phyloP scores from a whole-genome alignment of 2,329 filamentous ascomycete genomes.

The Pseudogymnoascus sp. region DNA sequence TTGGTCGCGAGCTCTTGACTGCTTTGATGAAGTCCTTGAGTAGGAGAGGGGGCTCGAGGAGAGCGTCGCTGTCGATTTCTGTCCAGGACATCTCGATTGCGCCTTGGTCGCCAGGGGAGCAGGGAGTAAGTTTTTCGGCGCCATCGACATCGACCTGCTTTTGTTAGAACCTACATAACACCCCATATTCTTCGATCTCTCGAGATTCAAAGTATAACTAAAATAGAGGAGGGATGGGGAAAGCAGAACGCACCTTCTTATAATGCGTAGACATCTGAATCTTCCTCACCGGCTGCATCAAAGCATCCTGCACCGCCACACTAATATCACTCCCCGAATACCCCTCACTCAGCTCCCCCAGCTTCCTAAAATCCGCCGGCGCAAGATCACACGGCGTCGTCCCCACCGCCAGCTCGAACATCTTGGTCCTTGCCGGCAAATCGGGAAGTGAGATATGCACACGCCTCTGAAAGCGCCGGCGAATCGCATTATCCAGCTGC shows the following conservation, averaged over 20 bases:
- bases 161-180: constrained; percentile 1
- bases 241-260: constrained; percentile 60
- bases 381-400: constrained; percentile 81
- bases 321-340: constrained; percentile 95
- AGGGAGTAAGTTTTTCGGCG: constrained; percentile 69
- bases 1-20: constrained; percentile 79
- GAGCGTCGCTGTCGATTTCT: constrained; percentile 71
- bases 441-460: constrained; percentile 95
- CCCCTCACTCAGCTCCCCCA: constrained; percentile 79
- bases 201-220: neutral
- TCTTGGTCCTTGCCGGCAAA: constrained; percentile 72
- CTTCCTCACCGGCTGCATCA: constrained; percentile 96
- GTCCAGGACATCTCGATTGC: constrained; percentile 94
- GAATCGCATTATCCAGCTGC: constrained; percentile 94
- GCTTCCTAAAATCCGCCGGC: constrained; percentile 66
- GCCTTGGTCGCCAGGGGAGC: constrained; percentile 80
- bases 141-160: constrained; percentile 62
- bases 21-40: constrained; percentile 93
- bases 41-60: constrained; percentile 78
- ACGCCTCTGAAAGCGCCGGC: constrained; percentile 88
- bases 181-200: neutral
- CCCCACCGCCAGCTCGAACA: constrained; percentile 92
- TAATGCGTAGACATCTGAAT: constrained; percentile 98
- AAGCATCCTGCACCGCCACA: constrained; percentile 89
- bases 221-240: no score